Evolutionary conservation across 805 yeast genomes (phyloP).

Genomic region (Ogataea henricii): DNA sequence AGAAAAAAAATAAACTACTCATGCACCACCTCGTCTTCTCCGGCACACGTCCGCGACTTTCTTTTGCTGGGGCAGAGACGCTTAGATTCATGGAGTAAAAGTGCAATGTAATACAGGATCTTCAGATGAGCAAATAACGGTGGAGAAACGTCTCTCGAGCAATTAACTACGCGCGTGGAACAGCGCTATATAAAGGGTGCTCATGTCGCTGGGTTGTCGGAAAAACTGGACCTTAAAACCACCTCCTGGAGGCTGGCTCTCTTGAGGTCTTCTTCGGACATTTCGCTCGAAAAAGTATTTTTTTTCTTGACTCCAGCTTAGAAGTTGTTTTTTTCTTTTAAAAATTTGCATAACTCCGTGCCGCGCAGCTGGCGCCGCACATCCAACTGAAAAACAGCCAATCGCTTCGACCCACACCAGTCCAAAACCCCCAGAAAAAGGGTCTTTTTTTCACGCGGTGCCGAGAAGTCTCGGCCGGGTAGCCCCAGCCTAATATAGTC

Average conservation of each 20-base stretch:
- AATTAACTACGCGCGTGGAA: too few species aligned
- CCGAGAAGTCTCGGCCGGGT: neutral
- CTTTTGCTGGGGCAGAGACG: neutral
- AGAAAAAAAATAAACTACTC: neutral
- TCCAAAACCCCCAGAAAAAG: neutral
- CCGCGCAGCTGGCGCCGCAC: neutral
- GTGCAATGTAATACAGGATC: neutral
- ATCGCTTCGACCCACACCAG: neutral
- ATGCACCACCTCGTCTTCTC: constrained; percentile 4
- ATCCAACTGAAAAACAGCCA: constrained; percentile 4
- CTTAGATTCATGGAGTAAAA: neutral
- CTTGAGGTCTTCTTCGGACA: constrained; percentile 1
- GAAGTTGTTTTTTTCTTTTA: neutral
- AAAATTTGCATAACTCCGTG: neutral
- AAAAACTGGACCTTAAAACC: neutral
- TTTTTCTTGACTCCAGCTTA: neutral
- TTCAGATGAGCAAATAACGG: neutral
- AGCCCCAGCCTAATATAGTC: neutral
- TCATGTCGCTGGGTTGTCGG: too few species aligned
- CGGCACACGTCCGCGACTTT: neutral
- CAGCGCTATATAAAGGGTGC: too few species aligned
- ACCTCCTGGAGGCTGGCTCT: neutral
- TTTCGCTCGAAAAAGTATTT: constrained; percentile 1
- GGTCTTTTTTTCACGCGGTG: constrained; percentile 2
- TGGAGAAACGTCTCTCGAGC: too few species aligned